Base-by-base conservation (phyloP, 2,329 filamentous ascomycete genomes). In the Pseudocercospora musae region DNA sequence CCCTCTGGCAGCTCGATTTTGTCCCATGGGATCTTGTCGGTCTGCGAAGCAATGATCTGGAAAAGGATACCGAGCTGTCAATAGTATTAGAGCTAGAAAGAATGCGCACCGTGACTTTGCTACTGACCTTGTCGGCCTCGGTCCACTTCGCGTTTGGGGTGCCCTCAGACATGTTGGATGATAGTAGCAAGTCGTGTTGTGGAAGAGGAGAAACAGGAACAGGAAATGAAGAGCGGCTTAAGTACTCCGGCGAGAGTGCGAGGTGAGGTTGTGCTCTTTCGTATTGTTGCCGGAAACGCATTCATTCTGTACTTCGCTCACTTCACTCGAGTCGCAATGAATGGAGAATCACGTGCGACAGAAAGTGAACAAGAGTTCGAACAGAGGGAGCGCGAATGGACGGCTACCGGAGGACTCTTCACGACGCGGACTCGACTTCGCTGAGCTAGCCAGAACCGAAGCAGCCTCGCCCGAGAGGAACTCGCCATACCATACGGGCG, bases 121-220 rank as follows among this genome's bases (percentile, higher is more conserved):
- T 13, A 40, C 31, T 49, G 50, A 72, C 72, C 70, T 73, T 74
- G 59, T 75, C 71, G 15, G 62, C 60, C n/a, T 74, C 73, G 54
- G 68, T 73, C 72, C 73, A 74, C 20, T 73, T 71, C 5, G 37
- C 37, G 53, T 64, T 71, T 33, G 57, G 37, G 37, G 59, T 54
- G 37, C 57, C 64, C 4, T 69, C 65, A 55, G 69, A 64, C 69
- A 72, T 71, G 61, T 48, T 70, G 44, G 49, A 52, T 56, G 31
- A 21, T 33, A 37, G 44, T 61, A 44, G 37, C 52, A 48, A 62
- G 27, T 46, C 44, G 33, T 9, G 48, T 52, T 25, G 48, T 25
- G 4, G 48, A 64, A 58, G 53, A 63, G 52, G 49, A 58, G 37
- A 44, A 48, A 40, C 13, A 27, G 52, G 23, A 46, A 55, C 15